Percentiles rank a stretch among this genome's conserved stretches.
phyloP scores from a whole-genome alignment of 1,139 yeast genomes.

The Blastobotrys buckinghamii region DNA sequence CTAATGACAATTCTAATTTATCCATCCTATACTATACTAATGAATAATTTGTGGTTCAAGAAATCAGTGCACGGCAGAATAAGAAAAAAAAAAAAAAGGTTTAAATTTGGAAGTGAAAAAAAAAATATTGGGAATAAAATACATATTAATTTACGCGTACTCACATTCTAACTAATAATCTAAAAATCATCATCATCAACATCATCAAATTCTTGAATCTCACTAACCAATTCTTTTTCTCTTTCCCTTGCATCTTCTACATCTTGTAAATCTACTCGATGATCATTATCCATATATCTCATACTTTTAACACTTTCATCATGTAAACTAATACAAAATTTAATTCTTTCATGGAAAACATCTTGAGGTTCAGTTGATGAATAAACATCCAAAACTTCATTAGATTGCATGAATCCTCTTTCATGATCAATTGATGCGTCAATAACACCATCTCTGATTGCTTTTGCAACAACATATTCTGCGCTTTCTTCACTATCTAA shows the following conservation, averaged over 20 bases:
- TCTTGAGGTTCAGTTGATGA: constrained; percentile 82
- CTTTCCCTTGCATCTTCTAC: constrained; percentile 54
- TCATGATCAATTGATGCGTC: constrained; percentile 93
- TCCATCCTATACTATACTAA: constrained; percentile 5
- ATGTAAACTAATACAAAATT: constrained; percentile 84
- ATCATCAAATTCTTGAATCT: constrained; percentile 39
- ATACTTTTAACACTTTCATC: constrained; percentile 91
- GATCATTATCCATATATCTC: constrained; percentile 70
- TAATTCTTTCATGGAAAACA: constrained; percentile 88
- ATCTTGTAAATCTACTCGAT: constrained; percentile 45
- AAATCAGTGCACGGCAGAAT: too few species aligned
- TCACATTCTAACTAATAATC: constrained; percentile 24
- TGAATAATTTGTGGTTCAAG: background rate
- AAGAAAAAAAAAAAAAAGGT: background rate
- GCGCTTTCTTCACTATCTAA: constrained; percentile 94
- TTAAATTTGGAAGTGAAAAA: background rate
- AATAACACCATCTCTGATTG: constrained; percentile 95
- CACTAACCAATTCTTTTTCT: constrained; percentile 45
- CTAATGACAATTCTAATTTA: constrained; percentile 9
- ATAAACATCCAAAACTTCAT: constrained; percentile 79
- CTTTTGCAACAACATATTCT: constrained; percentile 94
- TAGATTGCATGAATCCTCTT: constrained; percentile 86
- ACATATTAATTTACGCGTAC: background rate
- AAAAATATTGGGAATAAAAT: background rate
- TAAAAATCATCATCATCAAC: constrained; percentile 38